phyloP scores from a whole-genome alignment of 495 filamentous ascomycete species.

The Penicillium paradoxum region DNA sequence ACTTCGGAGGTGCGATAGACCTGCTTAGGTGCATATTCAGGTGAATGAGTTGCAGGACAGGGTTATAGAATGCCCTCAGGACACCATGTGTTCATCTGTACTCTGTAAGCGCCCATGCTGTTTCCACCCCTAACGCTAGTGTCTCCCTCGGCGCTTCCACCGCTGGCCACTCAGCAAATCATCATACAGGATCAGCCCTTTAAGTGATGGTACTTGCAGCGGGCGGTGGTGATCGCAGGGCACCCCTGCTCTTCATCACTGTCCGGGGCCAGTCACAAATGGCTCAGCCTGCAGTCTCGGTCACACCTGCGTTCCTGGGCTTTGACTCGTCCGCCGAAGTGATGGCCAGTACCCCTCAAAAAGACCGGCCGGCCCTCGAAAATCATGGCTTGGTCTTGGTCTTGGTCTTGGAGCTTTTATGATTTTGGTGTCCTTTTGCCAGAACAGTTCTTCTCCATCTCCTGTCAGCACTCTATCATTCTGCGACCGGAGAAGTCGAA shows the following conservation, averaged over 20 bases:
- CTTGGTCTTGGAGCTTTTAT: constrained; percentile 26
- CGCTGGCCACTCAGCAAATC: constrained; percentile 5
- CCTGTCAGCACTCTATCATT: background rate
- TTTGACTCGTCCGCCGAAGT: constrained; percentile 29
- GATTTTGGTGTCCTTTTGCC: constrained; percentile 12
- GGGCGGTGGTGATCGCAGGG: constrained; percentile 5
- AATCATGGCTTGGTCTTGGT: constrained; percentile 23
- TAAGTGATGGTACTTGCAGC: constrained; percentile 12
- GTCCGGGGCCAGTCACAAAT: constrained; percentile 12
- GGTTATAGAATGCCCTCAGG: background rate
- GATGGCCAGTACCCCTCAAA: constrained; percentile 32
- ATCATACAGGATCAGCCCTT: constrained; percentile 4
- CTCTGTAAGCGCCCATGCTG: constrained; percentile 2
- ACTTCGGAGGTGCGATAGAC: no score
- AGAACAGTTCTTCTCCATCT: background rate
- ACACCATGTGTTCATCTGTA: background rate
- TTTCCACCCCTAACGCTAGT: constrained; percentile 3
- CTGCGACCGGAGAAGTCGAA: constrained; percentile 9
- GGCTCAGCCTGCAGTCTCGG: constrained; percentile 26
- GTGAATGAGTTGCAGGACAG: background rate
- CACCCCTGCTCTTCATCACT: constrained; percentile 13
- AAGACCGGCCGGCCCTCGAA: constrained; percentile 30
- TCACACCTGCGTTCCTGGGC: constrained; percentile 33
- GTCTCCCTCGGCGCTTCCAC: constrained; percentile 8
- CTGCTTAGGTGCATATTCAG: background rate